These are phyloP conservation scores for Calonectria crousiana DNA, from an alignment of 2,329 filamentous ascomycete genomes.

Conservation along the genomic window DNA sequence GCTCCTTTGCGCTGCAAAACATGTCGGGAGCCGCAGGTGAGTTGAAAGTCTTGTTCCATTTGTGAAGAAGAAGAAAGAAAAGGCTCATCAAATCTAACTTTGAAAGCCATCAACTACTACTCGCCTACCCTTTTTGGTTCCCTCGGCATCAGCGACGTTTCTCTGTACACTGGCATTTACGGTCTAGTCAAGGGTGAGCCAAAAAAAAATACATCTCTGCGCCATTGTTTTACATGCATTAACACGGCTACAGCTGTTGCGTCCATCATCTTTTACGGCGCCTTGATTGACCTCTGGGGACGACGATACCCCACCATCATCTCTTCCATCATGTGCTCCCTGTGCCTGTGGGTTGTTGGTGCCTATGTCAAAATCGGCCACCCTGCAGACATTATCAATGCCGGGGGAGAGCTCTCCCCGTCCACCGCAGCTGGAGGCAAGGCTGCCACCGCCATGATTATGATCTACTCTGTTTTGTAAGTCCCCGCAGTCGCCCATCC, in stretches of 20 bases:
- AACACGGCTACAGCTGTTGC: constrained; percentile 46
- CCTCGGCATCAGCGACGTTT: constrained; percentile 58
- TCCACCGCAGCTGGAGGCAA: constrained; percentile 61
- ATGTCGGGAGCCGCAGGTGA: constrained; percentile 54
- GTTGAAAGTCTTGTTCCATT: neutral
- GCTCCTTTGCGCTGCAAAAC: constrained; percentile 54
- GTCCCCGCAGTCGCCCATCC: constrained; percentile 27
- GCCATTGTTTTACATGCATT: neutral
- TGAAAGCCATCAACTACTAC: constrained; percentile 57
- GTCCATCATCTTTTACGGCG: constrained; percentile 56
- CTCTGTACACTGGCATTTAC: constrained; percentile 64
- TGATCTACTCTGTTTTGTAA: constrained; percentile 66
- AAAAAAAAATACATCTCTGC: accelerated
- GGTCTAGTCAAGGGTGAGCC: constrained; percentile 56
- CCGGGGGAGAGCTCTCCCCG: constrained; percentile 55
- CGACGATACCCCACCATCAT: constrained; percentile 57
- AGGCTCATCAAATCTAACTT: constrained; percentile 13
- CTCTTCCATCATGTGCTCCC: constrained; percentile 60
- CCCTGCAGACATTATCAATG: constrained; percentile 58
- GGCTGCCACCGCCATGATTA: constrained; percentile 66
- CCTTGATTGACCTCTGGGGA: constrained; percentile 55
- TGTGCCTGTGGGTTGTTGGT: constrained; percentile 64
- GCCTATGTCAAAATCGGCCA: constrained; percentile 66
- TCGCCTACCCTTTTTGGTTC: constrained; percentile 56
- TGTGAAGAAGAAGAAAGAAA: no score